Evolutionary conservation across 768 basidiomycete species (phyloP).

Genomic region (Amanita subjunquillea): DNA sequence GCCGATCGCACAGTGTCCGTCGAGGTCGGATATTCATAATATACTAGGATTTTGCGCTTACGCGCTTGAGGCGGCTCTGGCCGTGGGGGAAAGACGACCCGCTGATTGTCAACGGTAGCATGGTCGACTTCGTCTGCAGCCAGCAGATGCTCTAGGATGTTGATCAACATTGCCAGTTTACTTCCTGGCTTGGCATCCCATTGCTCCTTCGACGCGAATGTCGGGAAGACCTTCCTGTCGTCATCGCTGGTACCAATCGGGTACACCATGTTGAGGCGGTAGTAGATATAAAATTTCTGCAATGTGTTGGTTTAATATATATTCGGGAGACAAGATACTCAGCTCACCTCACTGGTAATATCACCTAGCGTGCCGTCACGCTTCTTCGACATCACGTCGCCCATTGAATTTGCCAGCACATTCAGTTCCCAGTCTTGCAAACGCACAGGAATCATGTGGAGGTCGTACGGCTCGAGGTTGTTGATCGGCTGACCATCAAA

Average conservation of each 20-base stretch:
- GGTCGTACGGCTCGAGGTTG: not conserved
- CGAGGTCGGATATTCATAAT: not conserved
- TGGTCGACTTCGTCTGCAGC: not conserved
- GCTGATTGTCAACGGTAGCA: not conserved
- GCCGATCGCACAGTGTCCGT: not conserved
- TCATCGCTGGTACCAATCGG: not conserved
- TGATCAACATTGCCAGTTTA: not conserved
- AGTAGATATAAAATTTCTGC: not conserved
- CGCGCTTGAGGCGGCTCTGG: not conserved
- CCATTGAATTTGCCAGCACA: not conserved
- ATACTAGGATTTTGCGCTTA: not conserved
- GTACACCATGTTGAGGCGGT: not conserved
- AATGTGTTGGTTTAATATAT: too few species aligned
- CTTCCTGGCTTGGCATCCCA: not conserved
- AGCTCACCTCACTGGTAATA: not conserved
- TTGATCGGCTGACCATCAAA: not conserved
- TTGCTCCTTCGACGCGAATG: not conserved
- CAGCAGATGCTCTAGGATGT: not conserved
- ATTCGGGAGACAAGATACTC: not conserved
- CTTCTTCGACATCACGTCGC: not conserved
- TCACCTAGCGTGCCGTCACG: not conserved
- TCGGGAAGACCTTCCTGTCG: not conserved
- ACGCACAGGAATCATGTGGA: too few species aligned
- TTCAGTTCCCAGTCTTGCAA: not conserved
- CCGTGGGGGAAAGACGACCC: not conserved